Conservation (phyloP, 805 yeast genomes). For the Starmerella gropengiesseri region DNA sequence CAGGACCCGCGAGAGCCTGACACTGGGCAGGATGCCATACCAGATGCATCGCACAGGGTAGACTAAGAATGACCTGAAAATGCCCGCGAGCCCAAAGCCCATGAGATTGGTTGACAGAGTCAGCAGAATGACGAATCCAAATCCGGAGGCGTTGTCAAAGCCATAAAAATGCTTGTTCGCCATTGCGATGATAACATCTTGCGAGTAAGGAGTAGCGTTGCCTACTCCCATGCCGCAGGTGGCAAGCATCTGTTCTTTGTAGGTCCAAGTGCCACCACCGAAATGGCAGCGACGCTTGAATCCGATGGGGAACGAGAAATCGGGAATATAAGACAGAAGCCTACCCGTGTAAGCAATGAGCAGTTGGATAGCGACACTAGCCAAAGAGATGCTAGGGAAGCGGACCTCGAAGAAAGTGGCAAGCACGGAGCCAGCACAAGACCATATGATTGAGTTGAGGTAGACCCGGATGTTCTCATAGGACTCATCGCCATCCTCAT, state of each 20-base stretch:
- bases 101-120: constrained; percentile 48
- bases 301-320: constrained; percentile 14
- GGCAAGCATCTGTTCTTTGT: constrained; percentile 33
- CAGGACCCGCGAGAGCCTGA: constrained; percentile 42
- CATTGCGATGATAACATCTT: constrained; percentile 29
- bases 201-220: constrained; percentile 24
- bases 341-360: constrained; percentile 51
- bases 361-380: constrained; percentile 45
- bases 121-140: constrained; percentile 45
- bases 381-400: constrained; percentile 42
- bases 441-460: constrained; percentile 41
- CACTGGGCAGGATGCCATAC: constrained; percentile 41
- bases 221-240: constrained; percentile 32
- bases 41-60: constrained; percentile 45
- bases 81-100: constrained; percentile 59
- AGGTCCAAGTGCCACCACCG: constrained; percentile 45
- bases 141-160: constrained; percentile 24
- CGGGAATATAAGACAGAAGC: constrained; percentile 28
- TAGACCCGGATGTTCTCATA: constrained; percentile 46
- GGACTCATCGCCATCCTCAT: constrained; percentile 36
- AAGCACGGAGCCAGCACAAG: constrained; percentile 45
- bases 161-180: constrained; percentile 25
- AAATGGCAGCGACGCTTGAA: constrained; percentile 22
- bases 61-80: constrained; percentile 48
- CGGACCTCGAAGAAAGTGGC: constrained; percentile 51